phyloP scores from a whole-genome alignment of 116 monocot genomes.

The Dioscorea cayenensis region DNA sequence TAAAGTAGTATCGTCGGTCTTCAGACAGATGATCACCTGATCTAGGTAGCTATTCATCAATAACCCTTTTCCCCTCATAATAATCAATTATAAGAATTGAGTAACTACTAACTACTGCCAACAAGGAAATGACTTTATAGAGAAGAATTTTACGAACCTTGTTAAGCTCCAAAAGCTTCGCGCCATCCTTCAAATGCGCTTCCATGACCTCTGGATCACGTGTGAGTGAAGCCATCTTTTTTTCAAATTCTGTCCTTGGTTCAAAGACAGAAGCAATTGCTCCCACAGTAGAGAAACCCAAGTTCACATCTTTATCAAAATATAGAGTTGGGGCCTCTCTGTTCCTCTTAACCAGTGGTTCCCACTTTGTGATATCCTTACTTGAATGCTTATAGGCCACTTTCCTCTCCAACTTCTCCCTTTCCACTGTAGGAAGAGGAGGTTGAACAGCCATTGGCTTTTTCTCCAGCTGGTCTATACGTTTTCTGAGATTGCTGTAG shows the following conservation, averaged over 20 bases:
- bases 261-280: slow-evolving; percentile 69
- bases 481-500: slow-evolving; percentile 72
- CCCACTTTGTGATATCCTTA: slow-evolving; percentile 95
- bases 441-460: slow-evolving; percentile 49
- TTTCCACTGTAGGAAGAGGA: slow-evolving; percentile 69
- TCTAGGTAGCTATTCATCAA: background rate
- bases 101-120: background rate
- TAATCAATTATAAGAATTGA: background rate
- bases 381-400: slow-evolving; percentile 65
- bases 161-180: slow-evolving; percentile 73
- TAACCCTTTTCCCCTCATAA: background rate
- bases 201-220: slow-evolving; percentile 51
- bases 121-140: background rate
- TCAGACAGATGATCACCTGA: background rate
- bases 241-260: slow-evolving; percentile 92
- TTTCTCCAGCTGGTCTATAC: slow-evolving; percentile 50
- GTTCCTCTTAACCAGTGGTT: slow-evolving; percentile 85
- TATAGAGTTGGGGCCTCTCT: slow-evolving; percentile 79
- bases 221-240: slow-evolving; percentile 69
- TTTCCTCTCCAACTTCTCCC: slow-evolving; percentile 75
- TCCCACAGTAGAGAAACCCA: slow-evolving; percentile 68
- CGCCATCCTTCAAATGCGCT: slow-evolving; percentile 79
- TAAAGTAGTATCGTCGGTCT: background rate
- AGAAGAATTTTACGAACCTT: slow-evolving; percentile 34
- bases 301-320: slow-evolving; percentile 64